Conservation (phyloP, 2,329 filamentous ascomycete species). For the Trichoderma harzianum region DNA sequence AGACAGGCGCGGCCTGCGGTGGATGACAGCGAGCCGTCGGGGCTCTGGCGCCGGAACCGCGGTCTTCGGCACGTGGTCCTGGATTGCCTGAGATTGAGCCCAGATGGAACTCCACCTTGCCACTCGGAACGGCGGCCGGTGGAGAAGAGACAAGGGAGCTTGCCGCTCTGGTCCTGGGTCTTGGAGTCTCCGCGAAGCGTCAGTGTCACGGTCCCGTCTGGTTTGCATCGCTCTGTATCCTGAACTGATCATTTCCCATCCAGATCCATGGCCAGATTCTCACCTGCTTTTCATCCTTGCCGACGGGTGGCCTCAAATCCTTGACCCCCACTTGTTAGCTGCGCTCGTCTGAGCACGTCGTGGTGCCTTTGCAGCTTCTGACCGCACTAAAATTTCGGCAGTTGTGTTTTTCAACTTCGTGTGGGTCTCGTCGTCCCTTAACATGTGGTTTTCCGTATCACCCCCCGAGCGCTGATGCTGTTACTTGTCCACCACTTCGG, state of each 20-base stretch:
- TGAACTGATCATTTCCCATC: not conserved
- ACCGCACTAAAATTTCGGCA: conserved; percentile 15
- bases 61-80: conserved; percentile 1
- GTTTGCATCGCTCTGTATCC: not conserved
- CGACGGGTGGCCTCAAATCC: not conserved
- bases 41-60: not conserved
- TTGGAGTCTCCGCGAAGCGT: not conserved
- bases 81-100: conserved; percentile 19
- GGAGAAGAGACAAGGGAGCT: not conserved
- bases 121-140: conserved; percentile 5
- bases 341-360: not conserved
- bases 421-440: not conserved
- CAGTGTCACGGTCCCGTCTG: not conserved
- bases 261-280: not conserved
- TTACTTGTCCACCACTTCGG: not conserved
- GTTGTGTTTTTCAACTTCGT: conserved; percentile 12
- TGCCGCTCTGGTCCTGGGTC: not conserved
- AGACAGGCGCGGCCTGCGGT: not conserved
- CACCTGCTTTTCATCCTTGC: not conserved
- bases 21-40: not conserved
- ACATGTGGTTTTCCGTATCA: not conserved
- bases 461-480: not conserved
- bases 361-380: conserved; percentile 9
- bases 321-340: conserved; percentile 6
- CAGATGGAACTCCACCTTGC: not conserved